These are phyloP conservation scores for Solanum dulcamara DNA, from an alignment of 257 asterid genomes.

Conservation along the genomic window DNA sequence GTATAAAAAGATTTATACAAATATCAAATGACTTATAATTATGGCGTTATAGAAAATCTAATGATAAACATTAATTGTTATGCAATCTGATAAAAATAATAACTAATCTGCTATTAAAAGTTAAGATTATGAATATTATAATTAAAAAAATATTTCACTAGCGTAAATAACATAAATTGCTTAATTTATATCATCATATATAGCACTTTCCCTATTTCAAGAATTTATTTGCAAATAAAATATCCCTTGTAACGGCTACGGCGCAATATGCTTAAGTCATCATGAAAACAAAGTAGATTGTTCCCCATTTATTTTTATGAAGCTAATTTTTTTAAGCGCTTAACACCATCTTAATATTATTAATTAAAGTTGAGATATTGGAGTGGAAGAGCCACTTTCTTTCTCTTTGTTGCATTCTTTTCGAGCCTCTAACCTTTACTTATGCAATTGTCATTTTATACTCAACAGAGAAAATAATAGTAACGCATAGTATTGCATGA, in stretches of 20 bases:
- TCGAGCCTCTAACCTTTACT: not conserved
- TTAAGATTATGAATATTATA: not conserved
- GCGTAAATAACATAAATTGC: not conserved
- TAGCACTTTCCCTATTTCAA: not conserved
- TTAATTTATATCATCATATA: not conserved
- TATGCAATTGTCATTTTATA: not conserved
- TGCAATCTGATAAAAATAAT: not conserved
- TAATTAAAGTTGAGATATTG: not conserved
- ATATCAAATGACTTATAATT: not conserved
- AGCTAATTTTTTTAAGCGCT: not conserved
- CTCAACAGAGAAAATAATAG: not conserved
- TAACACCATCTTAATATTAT: not conserved
- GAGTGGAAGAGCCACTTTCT: not conserved
- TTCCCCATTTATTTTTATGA: not conserved
- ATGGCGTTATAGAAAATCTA: not conserved
- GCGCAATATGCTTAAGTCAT: not conserved
- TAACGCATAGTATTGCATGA: not conserved
- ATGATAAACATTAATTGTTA: not conserved
- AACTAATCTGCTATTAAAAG: not conserved
- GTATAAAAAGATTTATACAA: not conserved
- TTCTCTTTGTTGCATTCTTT: not conserved
- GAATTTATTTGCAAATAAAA: not conserved
- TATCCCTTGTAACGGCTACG: not conserved
- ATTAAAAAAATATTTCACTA: not conserved
- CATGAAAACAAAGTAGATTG: not conserved